Evolutionary conservation across 306 rosid species (phyloP).

Genomic region (Cucurbita moschata): DNA sequence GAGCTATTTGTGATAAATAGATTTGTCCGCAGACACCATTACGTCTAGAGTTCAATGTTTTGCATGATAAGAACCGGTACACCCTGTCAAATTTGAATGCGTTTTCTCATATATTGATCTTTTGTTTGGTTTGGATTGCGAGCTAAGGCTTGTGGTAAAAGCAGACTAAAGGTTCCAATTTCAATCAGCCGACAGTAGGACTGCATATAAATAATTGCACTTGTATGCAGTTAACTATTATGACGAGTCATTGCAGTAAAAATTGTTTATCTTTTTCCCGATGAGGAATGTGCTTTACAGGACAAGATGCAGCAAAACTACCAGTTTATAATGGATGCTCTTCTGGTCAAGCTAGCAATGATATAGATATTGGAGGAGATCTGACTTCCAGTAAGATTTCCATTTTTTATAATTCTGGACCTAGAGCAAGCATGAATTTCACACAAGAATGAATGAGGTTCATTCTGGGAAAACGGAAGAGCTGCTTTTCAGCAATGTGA

Average conservation of each 20-base stretch:
- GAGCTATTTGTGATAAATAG: not conserved
- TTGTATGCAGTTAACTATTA: not conserved
- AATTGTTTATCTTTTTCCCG: conserved; percentile 1
- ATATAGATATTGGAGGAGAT: not conserved
- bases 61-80: not conserved
- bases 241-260: not conserved
- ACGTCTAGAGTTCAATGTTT: not conserved
- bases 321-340: conserved; percentile 15
- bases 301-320: conserved; percentile 8
- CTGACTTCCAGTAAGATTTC: not conserved
- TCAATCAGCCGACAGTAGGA: not conserved
- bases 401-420: not conserved
- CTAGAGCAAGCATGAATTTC: not conserved
- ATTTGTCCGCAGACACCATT: not conserved
- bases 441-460: conserved; percentile 14
- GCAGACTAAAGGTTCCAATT: not conserved
- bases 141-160: not conserved
- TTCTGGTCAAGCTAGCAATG: conserved; percentile 11
- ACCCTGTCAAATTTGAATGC: not conserved
- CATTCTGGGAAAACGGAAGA: conserved; percentile 1
- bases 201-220: not conserved
- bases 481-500: conserved; percentile 16
- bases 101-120: not conserved
- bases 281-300: conserved; percentile 21
- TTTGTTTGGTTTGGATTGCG: not conserved